Evolutionary conservation across 192 early-diverging fungal species (phyloP).

Genomic region (Linnemannia zychae): DNA sequence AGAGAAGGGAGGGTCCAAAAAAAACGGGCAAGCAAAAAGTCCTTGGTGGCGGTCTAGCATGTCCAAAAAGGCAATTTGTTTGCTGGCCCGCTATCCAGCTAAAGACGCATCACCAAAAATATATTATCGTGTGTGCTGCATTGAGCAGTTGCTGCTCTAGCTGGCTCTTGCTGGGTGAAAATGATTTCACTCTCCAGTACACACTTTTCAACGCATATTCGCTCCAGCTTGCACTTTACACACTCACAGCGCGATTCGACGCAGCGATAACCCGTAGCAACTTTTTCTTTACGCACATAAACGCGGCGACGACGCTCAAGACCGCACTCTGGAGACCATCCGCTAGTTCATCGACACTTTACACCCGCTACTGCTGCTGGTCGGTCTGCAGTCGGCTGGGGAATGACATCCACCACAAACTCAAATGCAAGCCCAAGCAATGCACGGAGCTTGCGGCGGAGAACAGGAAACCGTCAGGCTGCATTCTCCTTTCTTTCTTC

Average conservation of each 20-base stretch:
- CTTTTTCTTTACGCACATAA: too few relatives aligned
- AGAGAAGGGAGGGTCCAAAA: neutral
- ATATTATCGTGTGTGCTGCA: too few relatives aligned
- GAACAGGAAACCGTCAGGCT: slow-evolving; percentile 34
- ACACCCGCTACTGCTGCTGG: slow-evolving; percentile 5
- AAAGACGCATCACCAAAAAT: too few relatives aligned
- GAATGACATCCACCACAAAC: slow-evolving; percentile 3
- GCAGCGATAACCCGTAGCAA: too few relatives aligned
- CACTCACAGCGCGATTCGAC: too few relatives aligned
- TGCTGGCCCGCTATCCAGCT: too few relatives aligned
- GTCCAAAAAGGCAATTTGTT: too few relatives aligned
- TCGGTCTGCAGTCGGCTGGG: slow-evolving; percentile 3
- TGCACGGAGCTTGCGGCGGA: slow-evolving; percentile 21
- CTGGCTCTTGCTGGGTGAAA: too few relatives aligned
- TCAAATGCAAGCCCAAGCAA: slow-evolving; percentile 3
- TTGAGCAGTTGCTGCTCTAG: neutral
- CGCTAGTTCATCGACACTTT: neutral
- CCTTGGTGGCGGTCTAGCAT: neutral
- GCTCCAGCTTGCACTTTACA: too few relatives aligned
- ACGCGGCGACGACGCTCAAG: neutral
- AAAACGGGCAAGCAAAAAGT: neutral
- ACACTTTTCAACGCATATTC: too few relatives aligned
- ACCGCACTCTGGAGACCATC: neutral
- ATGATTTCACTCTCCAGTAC: too few relatives aligned
- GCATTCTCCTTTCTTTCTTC: slow-evolving; percentile 47